Conservation (phyloP, 2,329 filamentous ascomycete species). For the Talaromyces rugulosus region DNA sequence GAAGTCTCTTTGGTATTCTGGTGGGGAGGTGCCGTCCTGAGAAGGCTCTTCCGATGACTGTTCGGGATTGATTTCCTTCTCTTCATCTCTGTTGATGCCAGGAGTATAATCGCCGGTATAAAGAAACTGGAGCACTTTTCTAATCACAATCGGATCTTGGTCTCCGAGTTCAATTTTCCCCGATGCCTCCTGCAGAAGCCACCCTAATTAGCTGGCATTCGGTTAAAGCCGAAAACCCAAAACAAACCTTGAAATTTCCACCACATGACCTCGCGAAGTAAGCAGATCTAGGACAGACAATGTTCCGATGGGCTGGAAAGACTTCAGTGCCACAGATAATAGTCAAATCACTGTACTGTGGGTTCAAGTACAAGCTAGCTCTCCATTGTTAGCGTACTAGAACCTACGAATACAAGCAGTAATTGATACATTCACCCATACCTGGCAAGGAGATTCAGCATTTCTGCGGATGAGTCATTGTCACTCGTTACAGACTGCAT, state of each 20-base stretch:
- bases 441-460: background rate
- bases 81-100: background rate
- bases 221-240: background rate
- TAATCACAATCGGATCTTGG: background rate
- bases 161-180: background rate
- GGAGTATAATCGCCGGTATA: background rate
- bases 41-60: too few species aligned
- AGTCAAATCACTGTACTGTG: background rate
- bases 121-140: background rate
- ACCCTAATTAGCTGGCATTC: background rate
- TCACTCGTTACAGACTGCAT: background rate
- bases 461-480: background rate
- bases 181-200: background rate
- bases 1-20: background rate
- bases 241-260: background rate
- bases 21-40: too few species aligned
- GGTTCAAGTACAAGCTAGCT: background rate
- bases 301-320: background rate
- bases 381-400: background rate
- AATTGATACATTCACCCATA: background rate
- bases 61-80: too few species aligned
- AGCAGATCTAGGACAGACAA: background rate
- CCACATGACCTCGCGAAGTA: background rate
- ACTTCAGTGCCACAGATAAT: background rate
- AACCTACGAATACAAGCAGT: background rate